Evolutionary conservation across 306 rosid genomes (phyloP).

Genomic region (Ochetophila trinervis): DNA sequence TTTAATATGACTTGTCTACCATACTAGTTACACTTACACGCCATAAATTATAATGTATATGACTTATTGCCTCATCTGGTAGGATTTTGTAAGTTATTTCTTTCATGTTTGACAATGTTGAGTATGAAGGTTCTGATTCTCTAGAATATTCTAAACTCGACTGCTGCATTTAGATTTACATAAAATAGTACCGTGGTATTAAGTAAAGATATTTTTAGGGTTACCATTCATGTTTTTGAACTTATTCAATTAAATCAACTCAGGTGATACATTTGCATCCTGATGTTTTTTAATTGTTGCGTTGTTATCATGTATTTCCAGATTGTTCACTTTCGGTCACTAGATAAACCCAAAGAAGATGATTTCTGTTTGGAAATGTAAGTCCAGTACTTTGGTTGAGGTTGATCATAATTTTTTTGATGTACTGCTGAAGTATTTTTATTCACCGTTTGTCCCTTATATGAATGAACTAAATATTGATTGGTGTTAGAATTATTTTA

Average conservation of each 20-base stretch:
- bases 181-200: too few species aligned
- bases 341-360: slow-evolving; percentile 87
- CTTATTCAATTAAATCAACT: neutral
- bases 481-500: neutral
- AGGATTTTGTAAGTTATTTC: neutral
- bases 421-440: slow-evolving; percentile 18
- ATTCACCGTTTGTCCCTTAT: neutral
- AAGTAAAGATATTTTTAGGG: too few species aligned
- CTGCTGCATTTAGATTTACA: neutral
- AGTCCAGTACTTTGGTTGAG: slow-evolving; percentile 34
- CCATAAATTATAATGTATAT: too few species aligned
- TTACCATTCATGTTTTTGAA: too few species aligned
- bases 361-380: slow-evolving; percentile 82
- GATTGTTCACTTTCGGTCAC: slow-evolving; percentile 89
- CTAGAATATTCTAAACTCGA: neutral
- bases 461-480: neutral
- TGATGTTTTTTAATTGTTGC: neutral
- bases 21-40: too few species aligned
- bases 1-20: neutral
- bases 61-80: neutral
- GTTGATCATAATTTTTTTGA: slow-evolving; percentile 12
- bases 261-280: neutral
- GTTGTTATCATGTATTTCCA: slow-evolving; percentile 28
- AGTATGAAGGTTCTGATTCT: neutral
- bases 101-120: neutral